Evolutionary conservation across 345 rosid species (phyloP).

Genomic region (Microthlaspi erraticum): DNA sequence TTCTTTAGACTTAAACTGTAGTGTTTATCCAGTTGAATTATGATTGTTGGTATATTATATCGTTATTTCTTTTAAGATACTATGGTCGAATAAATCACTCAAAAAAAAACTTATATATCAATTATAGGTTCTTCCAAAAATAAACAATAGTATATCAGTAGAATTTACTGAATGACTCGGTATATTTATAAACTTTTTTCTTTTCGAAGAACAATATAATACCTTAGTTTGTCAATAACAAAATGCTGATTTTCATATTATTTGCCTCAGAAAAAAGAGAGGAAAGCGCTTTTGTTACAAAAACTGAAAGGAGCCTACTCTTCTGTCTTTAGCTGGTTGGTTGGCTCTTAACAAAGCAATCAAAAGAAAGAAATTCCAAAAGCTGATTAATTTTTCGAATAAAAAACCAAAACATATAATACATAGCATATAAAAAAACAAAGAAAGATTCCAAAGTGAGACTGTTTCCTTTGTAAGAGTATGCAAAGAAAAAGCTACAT

Average conservation of each 20-base stretch:
- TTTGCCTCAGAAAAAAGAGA: constrained; percentile 31
- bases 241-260: constrained; percentile 28
- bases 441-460: constrained; percentile 41
- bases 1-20: too few relatives aligned
- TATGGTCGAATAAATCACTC: neutral
- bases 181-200: neutral
- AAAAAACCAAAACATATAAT: constrained; percentile 3
- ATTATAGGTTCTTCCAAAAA: neutral
- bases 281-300: constrained; percentile 38
- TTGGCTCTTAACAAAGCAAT: constrained; percentile 39
- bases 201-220: neutral
- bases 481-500: neutral
- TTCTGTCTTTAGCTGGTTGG: constrained; percentile 43
- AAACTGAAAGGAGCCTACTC: constrained; percentile 37
- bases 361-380: constrained; percentile 30
- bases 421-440: constrained; percentile 34
- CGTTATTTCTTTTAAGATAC: neutral
- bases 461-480: constrained; percentile 37
- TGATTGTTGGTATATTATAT: too few relatives aligned
- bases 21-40: too few relatives aligned
- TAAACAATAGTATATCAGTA: neutral
- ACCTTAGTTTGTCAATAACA: constrained; percentile 4
- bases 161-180: neutral
- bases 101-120: neutral
- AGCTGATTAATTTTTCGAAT: constrained; percentile 24